Base-by-base conservation (phyloP, 208 protist genomes). In the Crithidia sp. region DNA sequence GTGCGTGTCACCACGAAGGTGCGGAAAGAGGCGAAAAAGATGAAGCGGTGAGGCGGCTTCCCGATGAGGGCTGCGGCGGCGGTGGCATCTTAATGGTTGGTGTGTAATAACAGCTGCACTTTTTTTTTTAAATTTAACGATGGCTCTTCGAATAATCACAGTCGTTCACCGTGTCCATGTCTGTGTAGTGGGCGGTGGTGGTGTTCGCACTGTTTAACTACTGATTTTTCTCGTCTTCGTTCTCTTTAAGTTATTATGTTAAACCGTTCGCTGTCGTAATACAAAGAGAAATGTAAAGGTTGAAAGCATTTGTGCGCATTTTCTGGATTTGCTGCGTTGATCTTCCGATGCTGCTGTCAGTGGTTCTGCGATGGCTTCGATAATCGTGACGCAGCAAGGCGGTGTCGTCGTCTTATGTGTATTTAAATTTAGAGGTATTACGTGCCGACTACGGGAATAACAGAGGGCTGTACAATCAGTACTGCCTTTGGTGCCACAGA, bases 1-100 rank as follows among this genome's bases (percentile, higher is more conserved):
- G 45, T 88, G 39, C 75, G 70, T 9, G 66, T 71, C 43, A 19
- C 40, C 6, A n/a, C 12, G 3, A 79, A 80, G 63, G 61, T 60
- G 52, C 76, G 73, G 54, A 73, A 72, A 28, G 9, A 13, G 9
- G 28, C n/a, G 4, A 71, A 73, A 45, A 58, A 43, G 28, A 40
- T 19, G 8, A 72, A 49, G 8, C 61, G 66, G 50, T 60, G 43
- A 63, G 19, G 17, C 16, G 28, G 28, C 28, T 1, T 28, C 28
- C 28, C 28, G 28, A 28, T 28, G 28, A 28, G 28, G 28, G 28
- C 28, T 28, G 28, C 28, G 28, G 28, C 28, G 28, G 28, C 28
- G 28, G 28, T 28, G 28, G 28, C 28, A 28, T 28, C 28, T 28
- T 2, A 28, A 1, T 28, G 28, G 28, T 1, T 28, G 28, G 28